These are phyloP conservation scores for Lasiosphaeria miniovina DNA, from an alignment of 495 filamentous ascomycete species.

Conservation along the genomic window DNA sequence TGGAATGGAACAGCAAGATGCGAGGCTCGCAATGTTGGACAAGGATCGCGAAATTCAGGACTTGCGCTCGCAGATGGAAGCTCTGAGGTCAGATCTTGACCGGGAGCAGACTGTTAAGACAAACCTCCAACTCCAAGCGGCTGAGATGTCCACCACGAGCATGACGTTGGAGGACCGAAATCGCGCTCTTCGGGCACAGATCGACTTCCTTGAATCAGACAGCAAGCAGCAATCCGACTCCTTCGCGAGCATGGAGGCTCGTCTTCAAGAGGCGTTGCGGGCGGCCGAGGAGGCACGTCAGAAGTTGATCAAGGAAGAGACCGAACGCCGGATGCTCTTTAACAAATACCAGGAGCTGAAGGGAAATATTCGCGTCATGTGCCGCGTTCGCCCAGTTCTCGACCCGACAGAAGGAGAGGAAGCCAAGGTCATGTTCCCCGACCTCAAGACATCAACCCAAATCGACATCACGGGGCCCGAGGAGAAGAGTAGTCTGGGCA, in stretches of 20 bases:
- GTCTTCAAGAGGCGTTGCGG: conserved; percentile 71
- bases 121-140: conserved; percentile 49
- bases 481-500: conserved; percentile 79
- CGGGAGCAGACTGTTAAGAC: conserved; percentile 41
- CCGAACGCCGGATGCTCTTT: conserved; percentile 84
- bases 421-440: conserved; percentile 73
- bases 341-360: conserved; percentile 99
- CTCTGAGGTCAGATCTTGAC: conserved; percentile 57
- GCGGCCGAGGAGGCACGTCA: conserved; percentile 67
- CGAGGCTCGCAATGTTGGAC: conserved; percentile 58
- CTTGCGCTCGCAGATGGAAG: conserved; percentile 51
- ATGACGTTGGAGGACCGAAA: conserved; percentile 69
- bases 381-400: conserved; percentile 84
- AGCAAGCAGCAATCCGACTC: conserved; percentile 79
- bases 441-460: conserved; percentile 77
- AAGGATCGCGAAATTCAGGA: conserved; percentile 60
- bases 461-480: conserved; percentile 79
- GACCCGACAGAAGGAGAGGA: conserved; percentile 53
- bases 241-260: conserved; percentile 70
- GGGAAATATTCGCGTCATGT: conserved; percentile 98
- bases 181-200: conserved; percentile 69
- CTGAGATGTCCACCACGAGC: conserved; percentile 59
- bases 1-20: conserved; percentile 59
- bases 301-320: conserved; percentile 89
- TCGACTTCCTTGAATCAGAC: conserved; percentile 85